Base-by-base conservation (phyloP, 768 basidiomycete genomes). In the Suillus subluteus region DNA sequence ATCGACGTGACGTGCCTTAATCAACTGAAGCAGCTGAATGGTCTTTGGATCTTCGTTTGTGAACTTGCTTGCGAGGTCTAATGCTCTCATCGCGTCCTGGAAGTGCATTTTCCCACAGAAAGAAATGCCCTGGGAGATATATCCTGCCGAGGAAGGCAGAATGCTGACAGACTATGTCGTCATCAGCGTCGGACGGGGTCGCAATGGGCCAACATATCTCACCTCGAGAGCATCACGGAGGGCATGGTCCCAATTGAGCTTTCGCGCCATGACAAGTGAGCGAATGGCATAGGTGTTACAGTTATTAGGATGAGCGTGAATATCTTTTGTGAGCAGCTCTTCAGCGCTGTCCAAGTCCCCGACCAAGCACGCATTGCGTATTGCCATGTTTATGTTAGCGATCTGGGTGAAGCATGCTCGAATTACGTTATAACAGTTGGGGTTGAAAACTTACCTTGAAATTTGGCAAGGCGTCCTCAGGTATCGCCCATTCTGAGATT, bases 321-420 rank as follows among this genome's bases (percentile, higher is more conserved):
- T 41, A 2, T n/a, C 6, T 58, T 58, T 1, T 38, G 56, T 38
- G 15, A 58, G 15, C n/a, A 38, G 1, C 4, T 1, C 2, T 7
- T 58, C 56, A 58, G 56, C 56, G 4, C n/a, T 23, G n/a, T 7
- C 3, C 7, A 23, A 38, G 56, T 58, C 56, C 13, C 56, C 13
- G 3, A 1, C 2, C 9, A 58, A 23, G 37, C 56, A 58, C 23
- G 56, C 56, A 38, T 38, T 9, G 56, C 37, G 56, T 7, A 3
- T 23, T 38, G n/a, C n/a, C n/a, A 3, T 5, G 1, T 23, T 9
- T 2, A 58, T 37, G 0, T 13, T 1, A n/a, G 38, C 6, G n/a
- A 58, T 38, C 56, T 58, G 4, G 6, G 8, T 1, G 3, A 58
- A 4, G 13, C 7, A 38, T 58, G n/a, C 12, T 38, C 18, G 6